These are phyloP conservation scores for Hamamelis virginiana DNA, from an alignment of 164 flowering plant genomes.

Conservation along the genomic window DNA sequence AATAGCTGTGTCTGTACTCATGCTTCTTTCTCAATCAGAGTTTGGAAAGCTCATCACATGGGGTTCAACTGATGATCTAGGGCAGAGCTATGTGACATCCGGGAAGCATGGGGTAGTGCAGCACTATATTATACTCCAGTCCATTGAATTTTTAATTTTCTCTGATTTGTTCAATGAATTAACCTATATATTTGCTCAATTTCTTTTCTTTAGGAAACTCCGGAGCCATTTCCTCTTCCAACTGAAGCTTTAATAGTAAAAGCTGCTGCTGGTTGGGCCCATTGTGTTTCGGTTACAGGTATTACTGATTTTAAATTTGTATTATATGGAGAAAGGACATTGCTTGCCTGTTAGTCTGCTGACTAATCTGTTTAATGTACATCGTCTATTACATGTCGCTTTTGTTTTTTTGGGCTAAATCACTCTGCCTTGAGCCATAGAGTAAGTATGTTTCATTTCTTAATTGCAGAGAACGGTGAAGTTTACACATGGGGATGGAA, in stretches of 20 bases:
- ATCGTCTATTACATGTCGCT: neutral
- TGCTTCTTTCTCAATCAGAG: constrained; percentile 37
- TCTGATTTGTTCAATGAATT: neutral
- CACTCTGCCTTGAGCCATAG: neutral
- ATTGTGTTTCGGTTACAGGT: constrained; percentile 92
- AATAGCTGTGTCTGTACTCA: neutral
- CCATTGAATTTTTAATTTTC: neutral
- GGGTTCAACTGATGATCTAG: constrained; percentile 97
- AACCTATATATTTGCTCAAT: constrained; percentile 5
- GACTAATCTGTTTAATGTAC: neutral
- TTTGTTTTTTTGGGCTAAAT: neutral
- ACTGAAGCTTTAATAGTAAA: constrained; percentile 63
- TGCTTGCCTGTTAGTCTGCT: neutral
- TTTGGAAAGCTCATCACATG: constrained; percentile 93
- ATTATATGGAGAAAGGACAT: neutral
- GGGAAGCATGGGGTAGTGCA: constrained; percentile 95
- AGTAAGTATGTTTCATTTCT: neutral
- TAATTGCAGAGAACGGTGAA: constrained; percentile 56
- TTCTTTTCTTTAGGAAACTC: constrained; percentile 68
- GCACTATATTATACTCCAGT: neutral
- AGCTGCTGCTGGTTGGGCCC: constrained; percentile 99
- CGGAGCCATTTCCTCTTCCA: constrained; percentile 94
- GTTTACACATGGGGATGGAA: constrained; percentile 99
- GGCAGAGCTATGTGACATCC: constrained; percentile 92
- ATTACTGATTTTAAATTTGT: constrained; percentile 1